phyloP scores from a whole-genome alignment of 2,329 filamentous ascomycete genomes.

The Furcasterigmium furcatum region DNA sequence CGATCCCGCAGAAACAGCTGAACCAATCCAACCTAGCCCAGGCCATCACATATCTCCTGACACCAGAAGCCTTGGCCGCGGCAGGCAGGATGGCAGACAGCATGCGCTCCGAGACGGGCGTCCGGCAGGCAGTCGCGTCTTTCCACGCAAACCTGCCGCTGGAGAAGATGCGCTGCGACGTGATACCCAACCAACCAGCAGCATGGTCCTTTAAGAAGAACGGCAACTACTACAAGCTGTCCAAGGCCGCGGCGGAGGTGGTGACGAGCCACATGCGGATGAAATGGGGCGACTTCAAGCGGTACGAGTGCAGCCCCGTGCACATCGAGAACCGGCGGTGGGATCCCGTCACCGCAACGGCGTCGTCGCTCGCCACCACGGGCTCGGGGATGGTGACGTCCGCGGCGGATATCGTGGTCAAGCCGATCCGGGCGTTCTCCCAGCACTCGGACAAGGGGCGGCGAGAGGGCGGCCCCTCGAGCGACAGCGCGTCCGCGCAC shows the following conservation, averaged over 20 bases:
- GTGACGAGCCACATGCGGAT: conserved; percentile 49
- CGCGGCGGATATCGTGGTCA: conserved; percentile 12
- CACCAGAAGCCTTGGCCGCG: conserved; percentile 21
- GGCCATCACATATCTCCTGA: conserved; percentile 29
- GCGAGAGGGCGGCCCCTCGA: conserved; percentile 1
- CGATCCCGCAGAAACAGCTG: conserved; percentile 31
- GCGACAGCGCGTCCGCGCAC: background rate
- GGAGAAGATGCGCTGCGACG: conserved; percentile 28
- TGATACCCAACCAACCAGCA: conserved; percentile 42
- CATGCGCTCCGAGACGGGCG: conserved; percentile 31
- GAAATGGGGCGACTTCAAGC: conserved; percentile 29
- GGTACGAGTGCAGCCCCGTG: conserved; percentile 30
- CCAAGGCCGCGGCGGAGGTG: conserved; percentile 49
- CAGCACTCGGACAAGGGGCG: background rate
- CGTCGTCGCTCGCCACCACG: conserved; percentile 12
- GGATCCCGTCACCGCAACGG: conserved; percentile 23
- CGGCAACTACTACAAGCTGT: conserved; percentile 39
- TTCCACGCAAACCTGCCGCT: conserved; percentile 34
- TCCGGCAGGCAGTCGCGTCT: conserved; percentile 31
- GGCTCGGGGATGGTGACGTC: conserved; percentile 9
- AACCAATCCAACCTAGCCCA: conserved; percentile 27
- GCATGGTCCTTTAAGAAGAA: conserved; percentile 43
- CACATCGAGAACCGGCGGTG: conserved; percentile 27
- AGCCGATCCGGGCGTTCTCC: conserved; percentile 12
- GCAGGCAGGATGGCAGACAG: conserved; percentile 26